Evolutionary conservation across 1,139 yeast genomes (phyloP).

Genomic region (Nadsonia commutata): DNA sequence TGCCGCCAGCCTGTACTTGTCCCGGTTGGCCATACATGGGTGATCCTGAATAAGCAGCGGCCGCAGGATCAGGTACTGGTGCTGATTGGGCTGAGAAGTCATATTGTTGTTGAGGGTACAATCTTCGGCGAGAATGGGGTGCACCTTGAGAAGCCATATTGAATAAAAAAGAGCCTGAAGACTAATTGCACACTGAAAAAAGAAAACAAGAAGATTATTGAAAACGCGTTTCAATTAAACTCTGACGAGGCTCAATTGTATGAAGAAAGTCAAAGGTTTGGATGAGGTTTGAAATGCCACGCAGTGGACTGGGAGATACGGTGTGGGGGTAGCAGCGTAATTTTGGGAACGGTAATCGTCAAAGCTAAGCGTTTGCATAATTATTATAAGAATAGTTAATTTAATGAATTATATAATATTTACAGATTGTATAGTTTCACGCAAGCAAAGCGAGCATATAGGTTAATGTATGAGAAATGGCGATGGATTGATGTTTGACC

Average conservation of each 20-base stretch:
- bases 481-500: no score
- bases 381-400: no score
- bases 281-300: not conserved
- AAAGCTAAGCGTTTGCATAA: no score
- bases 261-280: no score
- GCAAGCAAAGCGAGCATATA: no score
- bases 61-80: constrained; percentile 15
- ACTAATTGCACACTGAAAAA: not conserved
- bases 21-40: constrained; percentile 1
- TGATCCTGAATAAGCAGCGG: constrained; percentile 4
- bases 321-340: no score
- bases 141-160: constrained; percentile 2
- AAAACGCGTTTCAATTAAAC: no score
- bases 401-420: no score
- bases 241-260: no score
- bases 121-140: constrained; percentile 10
- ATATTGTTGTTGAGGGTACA: constrained; percentile 51
- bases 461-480: no score
- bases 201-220: not conserved
- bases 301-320: not conserved
- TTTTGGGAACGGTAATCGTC: no score
- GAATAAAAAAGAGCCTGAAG: not conserved
- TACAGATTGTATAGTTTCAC: no score
- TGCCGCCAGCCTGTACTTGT: constrained; percentile 6
- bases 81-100: constrained; percentile 25